These are phyloP conservation scores for Phlyctochytrium bullatum DNA, from an alignment of 192 early-diverging fungal species.

Conservation along the genomic window DNA sequence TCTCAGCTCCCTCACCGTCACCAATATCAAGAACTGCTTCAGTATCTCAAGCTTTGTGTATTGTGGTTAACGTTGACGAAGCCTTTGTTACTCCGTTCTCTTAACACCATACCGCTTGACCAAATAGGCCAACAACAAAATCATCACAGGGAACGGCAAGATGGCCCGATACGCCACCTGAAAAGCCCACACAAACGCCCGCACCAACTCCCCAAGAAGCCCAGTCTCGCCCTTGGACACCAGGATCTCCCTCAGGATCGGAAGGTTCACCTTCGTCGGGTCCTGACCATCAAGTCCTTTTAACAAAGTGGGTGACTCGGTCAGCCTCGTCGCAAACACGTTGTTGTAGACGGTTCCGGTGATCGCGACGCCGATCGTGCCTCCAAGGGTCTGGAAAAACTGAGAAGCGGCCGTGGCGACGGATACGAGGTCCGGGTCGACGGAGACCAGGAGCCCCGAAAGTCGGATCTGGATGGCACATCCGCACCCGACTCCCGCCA, in stretches of 20 bases:
- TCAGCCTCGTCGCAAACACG: conserved; percentile 43
- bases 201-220: conserved; percentile 17
- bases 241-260: not conserved
- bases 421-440: conserved; percentile 7
- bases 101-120: conserved; percentile 34
- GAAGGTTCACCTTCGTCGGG: not conserved
- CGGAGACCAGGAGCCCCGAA: conserved; percentile 44
- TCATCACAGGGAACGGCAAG: conserved; percentile 35
- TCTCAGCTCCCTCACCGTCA: too few relatives aligned
- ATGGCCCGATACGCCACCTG: conserved; percentile 15
- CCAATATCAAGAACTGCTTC: too few relatives aligned
- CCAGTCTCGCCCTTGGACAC: conserved; percentile 6
- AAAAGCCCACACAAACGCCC: conserved; percentile 28
- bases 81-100: too few relatives aligned
- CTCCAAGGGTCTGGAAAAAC: conserved; percentile 63
- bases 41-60: too few relatives aligned
- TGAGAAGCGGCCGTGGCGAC: conserved; percentile 18
- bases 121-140: conserved; percentile 32
- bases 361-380: conserved; percentile 64
- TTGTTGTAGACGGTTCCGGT: conserved; percentile 66
- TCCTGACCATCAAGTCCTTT: not conserved
- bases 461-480: conserved; percentile 68
- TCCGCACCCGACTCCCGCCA: conserved; percentile 76
- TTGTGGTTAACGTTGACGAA: too few relatives aligned
- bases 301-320: not conserved